Conservation (phyloP, 768 basidiomycete species). For the Rhodosporidiobolus sp. region DNA sequence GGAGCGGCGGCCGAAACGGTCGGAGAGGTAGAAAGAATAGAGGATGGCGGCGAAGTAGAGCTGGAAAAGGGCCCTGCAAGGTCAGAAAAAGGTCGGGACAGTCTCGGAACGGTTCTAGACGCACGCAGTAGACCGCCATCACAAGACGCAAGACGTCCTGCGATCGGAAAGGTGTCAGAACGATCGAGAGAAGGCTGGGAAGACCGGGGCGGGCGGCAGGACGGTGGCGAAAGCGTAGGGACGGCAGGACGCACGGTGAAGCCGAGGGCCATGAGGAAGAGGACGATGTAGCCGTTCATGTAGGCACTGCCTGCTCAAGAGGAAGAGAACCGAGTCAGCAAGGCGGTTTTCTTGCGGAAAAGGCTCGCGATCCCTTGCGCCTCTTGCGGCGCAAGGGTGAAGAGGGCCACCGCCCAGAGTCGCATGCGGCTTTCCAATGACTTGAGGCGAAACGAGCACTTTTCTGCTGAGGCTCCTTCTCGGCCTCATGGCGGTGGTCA, state of each 20-base stretch:
- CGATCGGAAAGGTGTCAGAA: no score
- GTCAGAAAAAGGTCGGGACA: neutral
- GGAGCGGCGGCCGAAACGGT: slow-evolving; percentile 28
- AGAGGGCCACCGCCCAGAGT: neutral
- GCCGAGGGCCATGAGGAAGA: slow-evolving; percentile 33
- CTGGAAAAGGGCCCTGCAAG: no score
- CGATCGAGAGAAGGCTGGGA: no score
- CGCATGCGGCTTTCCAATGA: neutral
- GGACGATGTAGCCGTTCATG: slow-evolving; percentile 28
- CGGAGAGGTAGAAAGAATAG: slow-evolving; percentile 25
- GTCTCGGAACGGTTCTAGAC: neutral
- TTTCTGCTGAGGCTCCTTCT: slow-evolving; percentile 25
- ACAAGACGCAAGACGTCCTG: slow-evolving; percentile 37
- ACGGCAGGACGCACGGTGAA: slow-evolving; percentile 7
- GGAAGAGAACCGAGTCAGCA: no score
- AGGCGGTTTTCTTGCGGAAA: no score
- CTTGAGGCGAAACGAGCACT: neutral
- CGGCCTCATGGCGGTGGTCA: slow-evolving; percentile 35
- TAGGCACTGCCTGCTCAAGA: neutral
- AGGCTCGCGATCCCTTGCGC: no score
- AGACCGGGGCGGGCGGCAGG: no score
- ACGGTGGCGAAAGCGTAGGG: no score
- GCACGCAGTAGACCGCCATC: slow-evolving; percentile 31
- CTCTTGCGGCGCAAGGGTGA: neutral
- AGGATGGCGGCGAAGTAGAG: slow-evolving; percentile 27